Base-by-base conservation (phyloP, 441 rosid genomes). In the Bocquillonia castaneifolia region DNA sequence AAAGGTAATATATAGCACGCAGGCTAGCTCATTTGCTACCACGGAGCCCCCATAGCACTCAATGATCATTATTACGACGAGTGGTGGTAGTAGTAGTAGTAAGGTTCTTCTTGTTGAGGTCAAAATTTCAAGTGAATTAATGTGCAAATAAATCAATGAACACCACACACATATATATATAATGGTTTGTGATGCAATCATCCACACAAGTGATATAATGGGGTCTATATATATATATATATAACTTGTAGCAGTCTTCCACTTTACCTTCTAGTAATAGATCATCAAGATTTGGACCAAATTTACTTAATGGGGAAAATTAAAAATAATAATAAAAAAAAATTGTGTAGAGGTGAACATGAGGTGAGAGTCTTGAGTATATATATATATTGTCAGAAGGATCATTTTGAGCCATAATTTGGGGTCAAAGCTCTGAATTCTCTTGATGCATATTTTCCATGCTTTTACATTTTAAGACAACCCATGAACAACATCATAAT, bases 141-240 rank as follows among this genome's bases (percentile, higher is more conserved):
- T 13, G 59, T 9, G 15, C 2, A 14, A 18, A 7, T 34, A 17
- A 25, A 17, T 0, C 20, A 45, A 7, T 34, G 28, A 37, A 48
- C 29, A 3, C 26, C 52, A 31, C 18, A 0, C 2, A 59, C 29
- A 10, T 3, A 34, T 14, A 56, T 52, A 71, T 53, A 25, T 50
- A 56, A 64, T 61, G 77, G 72, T 29, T 20, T 36, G 73, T 74
- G 79, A 77, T 69, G 79, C 66, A 70, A 81, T 78, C 67, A 68
- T 78, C 78, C 84, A 76, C 48, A 25, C 23, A 32, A 58, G 56
- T 56, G 72, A n/a, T 22, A 3, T 22, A 54, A 39, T 67, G 71
- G 59, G 66, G 71, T 64, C 63, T 1, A 50, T 36, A 54, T 39
- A 26, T 12, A 50, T 25, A 48, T 2, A 36, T 45, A 28, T 23